Percentiles rank a stretch among this genome's conserved stretches.
Conservation (phyloP, 192 early-diverging fungal species). For the Backusella tuberculispora region DNA sequence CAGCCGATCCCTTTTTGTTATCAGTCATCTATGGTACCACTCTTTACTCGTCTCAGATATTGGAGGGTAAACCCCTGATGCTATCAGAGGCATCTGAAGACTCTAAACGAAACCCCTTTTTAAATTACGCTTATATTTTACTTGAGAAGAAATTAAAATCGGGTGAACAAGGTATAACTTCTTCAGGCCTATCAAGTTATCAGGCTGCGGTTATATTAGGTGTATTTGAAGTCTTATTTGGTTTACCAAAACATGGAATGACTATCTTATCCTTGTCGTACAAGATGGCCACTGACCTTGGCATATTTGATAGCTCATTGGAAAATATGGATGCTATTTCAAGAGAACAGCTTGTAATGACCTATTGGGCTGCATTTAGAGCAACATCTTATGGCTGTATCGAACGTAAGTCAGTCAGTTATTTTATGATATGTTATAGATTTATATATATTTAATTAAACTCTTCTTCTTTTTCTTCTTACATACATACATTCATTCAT, state of each 20-base stretch:
- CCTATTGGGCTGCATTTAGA: slow-evolving; percentile 29
- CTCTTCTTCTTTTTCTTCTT: no score
- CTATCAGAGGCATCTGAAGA: slow-evolving; percentile 17
- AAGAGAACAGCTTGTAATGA: slow-evolving; percentile 22
- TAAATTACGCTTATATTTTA: slow-evolving; percentile 32
- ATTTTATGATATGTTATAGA: neutral
- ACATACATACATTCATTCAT: neutral
- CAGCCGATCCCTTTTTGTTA: slow-evolving; percentile 31
- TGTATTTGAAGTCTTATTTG: slow-evolving; percentile 32
- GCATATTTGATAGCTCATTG: neutral
- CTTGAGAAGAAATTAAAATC: neutral
- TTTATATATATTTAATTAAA: no score
- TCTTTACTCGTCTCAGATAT: slow-evolving; percentile 22
- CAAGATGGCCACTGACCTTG: slow-evolving; percentile 15
- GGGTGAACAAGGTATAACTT: neutral
- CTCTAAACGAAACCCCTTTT: slow-evolving; percentile 21
- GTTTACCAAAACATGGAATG: slow-evolving; percentile 31
- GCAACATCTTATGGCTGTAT: slow-evolving; percentile 25
- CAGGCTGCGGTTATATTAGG: slow-evolving; percentile 34
- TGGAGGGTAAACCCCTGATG: slow-evolving; percentile 22
- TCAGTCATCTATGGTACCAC: slow-evolving; percentile 33
- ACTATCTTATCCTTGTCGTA: slow-evolving; percentile 27
- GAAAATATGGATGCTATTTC: slow-evolving; percentile 19
- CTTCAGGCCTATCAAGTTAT: slow-evolving; percentile 12
- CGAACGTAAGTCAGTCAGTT: slow-evolving; percentile 30